Percentiles rank a stretch among this genome's conserved stretches.
These are phyloP conservation scores for Fusarium phyllophilum DNA, from an alignment of 2,329 filamentous ascomycete genomes.

Conservation along the genomic window DNA sequence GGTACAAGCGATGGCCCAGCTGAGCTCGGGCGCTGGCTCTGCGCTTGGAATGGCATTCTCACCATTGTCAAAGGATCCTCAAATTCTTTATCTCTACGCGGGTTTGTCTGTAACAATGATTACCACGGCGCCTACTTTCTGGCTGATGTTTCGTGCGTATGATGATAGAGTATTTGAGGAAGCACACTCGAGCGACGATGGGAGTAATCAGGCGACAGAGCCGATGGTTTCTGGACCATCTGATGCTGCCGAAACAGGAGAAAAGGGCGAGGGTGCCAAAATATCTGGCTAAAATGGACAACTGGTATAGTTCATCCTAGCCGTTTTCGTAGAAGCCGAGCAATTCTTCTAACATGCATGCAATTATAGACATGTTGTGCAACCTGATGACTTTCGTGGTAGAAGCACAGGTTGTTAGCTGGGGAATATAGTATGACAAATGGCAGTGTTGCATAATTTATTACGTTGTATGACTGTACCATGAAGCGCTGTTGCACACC, in stretches of 20 bases:
- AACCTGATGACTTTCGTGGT: rapidly evolving
- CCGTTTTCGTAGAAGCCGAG: background rate
- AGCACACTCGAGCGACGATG: background rate
- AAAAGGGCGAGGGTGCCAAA: background rate
- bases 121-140: background rate
- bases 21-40: background rate
- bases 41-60: slow-evolving; percentile 1
- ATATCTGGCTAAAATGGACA: background rate
- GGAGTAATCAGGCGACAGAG: background rate
- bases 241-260: background rate
- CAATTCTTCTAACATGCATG: background rate
- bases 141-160: background rate
- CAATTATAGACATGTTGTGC: rapidly evolving
- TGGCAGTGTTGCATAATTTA: background rate
- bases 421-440: background rate
- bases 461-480: background rate
- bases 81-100: background rate
- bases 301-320: background rate
- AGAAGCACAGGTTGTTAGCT: background rate
- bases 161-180: background rate
- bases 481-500: background rate
- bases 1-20: background rate
- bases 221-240: background rate
- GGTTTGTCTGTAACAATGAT: background rate
- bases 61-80: background rate